phyloP scores from a whole-genome alignment of 2,329 filamentous ascomycete species.

The Colletotrichum melonis region DNA sequence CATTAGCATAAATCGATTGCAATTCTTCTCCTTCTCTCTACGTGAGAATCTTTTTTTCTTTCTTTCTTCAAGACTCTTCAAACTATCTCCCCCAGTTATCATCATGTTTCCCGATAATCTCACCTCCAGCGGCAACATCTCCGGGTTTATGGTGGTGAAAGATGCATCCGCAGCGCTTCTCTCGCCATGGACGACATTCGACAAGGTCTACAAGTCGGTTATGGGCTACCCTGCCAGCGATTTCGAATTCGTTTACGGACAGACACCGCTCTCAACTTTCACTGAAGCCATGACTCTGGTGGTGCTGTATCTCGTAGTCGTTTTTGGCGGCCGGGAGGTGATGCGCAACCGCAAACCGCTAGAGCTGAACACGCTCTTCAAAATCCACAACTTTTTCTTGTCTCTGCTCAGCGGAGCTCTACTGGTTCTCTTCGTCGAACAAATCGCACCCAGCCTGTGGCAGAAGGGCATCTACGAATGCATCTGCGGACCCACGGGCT shows the following conservation, averaged over 20 bases:
- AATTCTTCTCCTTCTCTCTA: background rate
- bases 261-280: constrained; percentile 85
- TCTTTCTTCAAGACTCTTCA: background rate
- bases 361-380: constrained; percentile 82
- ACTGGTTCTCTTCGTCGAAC: constrained; percentile 81
- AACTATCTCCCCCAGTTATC: background rate
- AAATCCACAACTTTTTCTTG: constrained; percentile 89
- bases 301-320: constrained; percentile 82
- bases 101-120: constrained; percentile 28
- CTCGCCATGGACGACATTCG: constrained; percentile 80
- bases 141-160: constrained; percentile 68
- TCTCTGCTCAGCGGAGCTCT: constrained; percentile 80
- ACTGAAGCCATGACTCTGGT: constrained; percentile 77
- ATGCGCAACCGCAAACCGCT: constrained; percentile 83
- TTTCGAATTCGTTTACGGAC: constrained; percentile 78
- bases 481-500: constrained; percentile 80
- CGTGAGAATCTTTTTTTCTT: background rate
- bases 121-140: constrained; percentile 60
- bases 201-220: constrained; percentile 75
- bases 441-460: constrained; percentile 79
- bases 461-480: constrained; percentile 81
- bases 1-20: background rate
- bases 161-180: constrained; percentile 61
- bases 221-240: constrained; percentile 82
- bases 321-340: constrained; percentile 84